Evolutionary conservation across 345 rosid species (phyloP).

Genomic region (Ricinus communis): DNA sequence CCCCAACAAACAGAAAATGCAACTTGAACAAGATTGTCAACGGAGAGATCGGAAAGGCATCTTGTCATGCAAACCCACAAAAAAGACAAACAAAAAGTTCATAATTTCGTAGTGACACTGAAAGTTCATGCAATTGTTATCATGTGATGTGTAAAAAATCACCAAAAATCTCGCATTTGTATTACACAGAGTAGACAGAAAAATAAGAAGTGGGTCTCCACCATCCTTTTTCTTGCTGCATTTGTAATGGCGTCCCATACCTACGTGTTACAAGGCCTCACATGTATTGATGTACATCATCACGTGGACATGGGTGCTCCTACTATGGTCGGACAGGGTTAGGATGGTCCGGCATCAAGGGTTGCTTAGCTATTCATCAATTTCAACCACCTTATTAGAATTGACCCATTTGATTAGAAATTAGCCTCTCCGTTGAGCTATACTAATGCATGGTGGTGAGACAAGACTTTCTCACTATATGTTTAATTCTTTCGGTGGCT

Average conservation of each 20-base stretch:
- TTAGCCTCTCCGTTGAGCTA: not conserved
- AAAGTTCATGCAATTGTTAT: not conserved
- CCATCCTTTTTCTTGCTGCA: not conserved
- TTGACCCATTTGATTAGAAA: not conserved
- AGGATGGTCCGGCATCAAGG: not conserved
- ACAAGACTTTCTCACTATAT: no score
- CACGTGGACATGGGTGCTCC: conserved; percentile 6
- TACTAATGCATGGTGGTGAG: no score
- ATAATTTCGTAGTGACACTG: not conserved
- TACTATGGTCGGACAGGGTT: not conserved
- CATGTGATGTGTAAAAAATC: not conserved
- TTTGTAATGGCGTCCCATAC: not conserved
- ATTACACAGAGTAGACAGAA: not conserved
- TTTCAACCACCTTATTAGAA: not conserved
- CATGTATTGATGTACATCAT: not conserved
- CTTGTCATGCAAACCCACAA: not conserved
- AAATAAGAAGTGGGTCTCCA: not conserved
- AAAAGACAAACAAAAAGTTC: not conserved
- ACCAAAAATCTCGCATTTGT: not conserved
- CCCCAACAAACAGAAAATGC: not conserved
- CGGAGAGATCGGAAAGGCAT: not conserved
- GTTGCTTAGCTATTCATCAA: no score
- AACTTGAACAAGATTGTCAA: not conserved
- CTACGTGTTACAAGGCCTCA: not conserved
- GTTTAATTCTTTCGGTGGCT: no score